Base-by-base conservation (phyloP, 768 basidiomycete species). In the Boletus sp. region DNA sequence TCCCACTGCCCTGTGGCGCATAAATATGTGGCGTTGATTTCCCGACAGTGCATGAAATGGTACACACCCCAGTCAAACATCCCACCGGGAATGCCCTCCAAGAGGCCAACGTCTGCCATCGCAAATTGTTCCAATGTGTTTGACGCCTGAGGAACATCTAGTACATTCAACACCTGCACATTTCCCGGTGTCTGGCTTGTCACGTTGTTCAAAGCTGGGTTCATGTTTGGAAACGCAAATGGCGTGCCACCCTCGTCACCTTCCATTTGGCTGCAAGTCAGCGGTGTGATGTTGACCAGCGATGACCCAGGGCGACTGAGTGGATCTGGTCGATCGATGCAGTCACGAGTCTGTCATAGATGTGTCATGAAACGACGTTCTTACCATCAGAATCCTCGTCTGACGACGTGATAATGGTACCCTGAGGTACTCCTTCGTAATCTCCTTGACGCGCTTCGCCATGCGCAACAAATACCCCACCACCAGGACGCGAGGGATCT, bases 11-110 rank as follows among this genome's bases (percentile, higher is more conserved):
- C 89, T 91, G 65, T 42, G 42, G 35, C 38, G 25, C 41, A 52
- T 23, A 50, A 48, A 49, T 46, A n/a, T 34, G 41, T 40, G 34
- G 49, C 34, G 7, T 39, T 6, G 14, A 29, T 45, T 23, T 40
- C 27, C 14, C 23, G 47, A 45, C 39, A 37, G 47, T 48, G 40
- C 56, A 48, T 40, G 23, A 53, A 74, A 77, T 60, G 1, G 14
- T 51, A 76, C 79, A 59, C 62, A 90, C 89, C 82, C 88, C 88
- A 93, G 69, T 92, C 89, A 70, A 90, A 93, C 88, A 93, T 91
- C 19, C 82, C 79, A 4, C 84, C 85, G 40, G 90, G 90, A 49
- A 93, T 83, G 1, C 88, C 88, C 56, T 90, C 88, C 68, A 93
- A 72, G 51, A 88, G 80, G 17, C 81, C 85, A 55, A 72, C 80